Evolutionary conservation across 2,329 filamentous ascomycete genomes (phyloP), one percentile per base, ranked within the genome.

Genomic region (Xylaria arbuscula): DNA sequence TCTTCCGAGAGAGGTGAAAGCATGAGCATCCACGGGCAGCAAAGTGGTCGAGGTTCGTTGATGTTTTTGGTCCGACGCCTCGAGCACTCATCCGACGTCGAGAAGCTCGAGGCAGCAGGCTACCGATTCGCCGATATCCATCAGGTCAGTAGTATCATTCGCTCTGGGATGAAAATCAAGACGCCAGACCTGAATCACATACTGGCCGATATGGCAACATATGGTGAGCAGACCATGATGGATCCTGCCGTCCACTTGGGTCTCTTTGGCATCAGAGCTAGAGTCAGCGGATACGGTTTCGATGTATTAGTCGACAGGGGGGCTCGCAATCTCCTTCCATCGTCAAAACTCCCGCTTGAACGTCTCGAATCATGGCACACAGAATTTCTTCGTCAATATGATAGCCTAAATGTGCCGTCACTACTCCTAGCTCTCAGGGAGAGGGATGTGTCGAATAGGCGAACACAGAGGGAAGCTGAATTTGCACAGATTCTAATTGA

Each of bases 1-100:
- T 78, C 1, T 60, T 60, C 48, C 3, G 67, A 70, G 48, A 68
- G 57, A 50, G 62, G 65, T 6, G 61, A 70, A 17, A 68, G 62
- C 34, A 50, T n/a, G 65, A 64, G 53, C 19, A 63, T 72, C 4
- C 72, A 70, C 28, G 72, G 70, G 28, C 73, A 79, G 17, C 77
- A 80, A 36, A 86, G 89, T 45, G 91, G 91, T 3, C 89, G 89
- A 67, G 93, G 94, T 0, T 93, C 94, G 62, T 85, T 97, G 54
- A 88, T 97, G 78, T 94, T 97, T 74, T 85, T 97, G 10, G 90
- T 94, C 6, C 91, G 90, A 11, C 86, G 86, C 51, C 84, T 92
- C 1, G 83, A 85, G 40, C 83, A 80, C 40, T 83, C 83, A 40
- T 82, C 85, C 0, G 92, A 94, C 42, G 84, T 87, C 0, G 85